These are phyloP conservation scores for Leccinum disarticulatum DNA, from an alignment of 768 basidiomycete species.

Conservation along the genomic window DNA sequence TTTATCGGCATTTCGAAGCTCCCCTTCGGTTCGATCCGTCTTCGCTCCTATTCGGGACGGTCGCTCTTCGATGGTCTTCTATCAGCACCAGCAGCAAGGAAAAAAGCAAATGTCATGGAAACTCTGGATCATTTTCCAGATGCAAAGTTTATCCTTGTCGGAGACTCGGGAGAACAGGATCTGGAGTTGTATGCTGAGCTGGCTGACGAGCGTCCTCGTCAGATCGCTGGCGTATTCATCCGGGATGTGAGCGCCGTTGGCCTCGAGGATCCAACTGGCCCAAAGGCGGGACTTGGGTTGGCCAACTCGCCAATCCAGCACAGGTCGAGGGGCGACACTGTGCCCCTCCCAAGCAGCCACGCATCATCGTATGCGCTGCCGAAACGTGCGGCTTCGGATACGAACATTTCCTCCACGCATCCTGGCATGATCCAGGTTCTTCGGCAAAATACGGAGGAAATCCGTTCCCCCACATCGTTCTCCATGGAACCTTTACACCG, in stretches of 20 bases:
- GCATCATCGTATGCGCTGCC: constrained; percentile 3
- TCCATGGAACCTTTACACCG: constrained; percentile 12
- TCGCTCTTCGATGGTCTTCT: constrained; percentile 83
- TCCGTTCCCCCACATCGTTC: constrained; percentile 14
- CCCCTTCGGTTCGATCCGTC: constrained; percentile 72
- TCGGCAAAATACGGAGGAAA: constrained; percentile 12
- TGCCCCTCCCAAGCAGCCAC: constrained; percentile 3
- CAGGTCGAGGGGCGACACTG: constrained; percentile 8
- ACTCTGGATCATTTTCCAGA: constrained; percentile 72
- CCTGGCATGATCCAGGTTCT: constrained; percentile 14
- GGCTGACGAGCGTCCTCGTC: constrained; percentile 64
- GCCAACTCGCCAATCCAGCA: constrained; percentile 6
- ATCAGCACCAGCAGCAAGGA: constrained; percentile 78
- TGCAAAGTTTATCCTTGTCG: constrained; percentile 79
- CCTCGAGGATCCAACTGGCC: constrained; percentile 67
- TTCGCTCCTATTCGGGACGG: constrained; percentile 83
- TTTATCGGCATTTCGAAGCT: constrained; percentile 72
- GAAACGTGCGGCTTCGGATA: constrained; percentile 24
- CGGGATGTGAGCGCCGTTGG: constrained; percentile 59
- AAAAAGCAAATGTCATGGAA: constrained; percentile 78
- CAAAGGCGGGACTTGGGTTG: constrained; percentile 2
- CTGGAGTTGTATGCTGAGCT: constrained; percentile 84
- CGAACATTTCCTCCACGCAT: constrained; percentile 10
- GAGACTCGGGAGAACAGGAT: constrained; percentile 95
- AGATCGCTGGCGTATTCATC: constrained; percentile 80